phyloP scores from a whole-genome alignment of 83 land plant genomes.

The Thuja plicata region DNA sequence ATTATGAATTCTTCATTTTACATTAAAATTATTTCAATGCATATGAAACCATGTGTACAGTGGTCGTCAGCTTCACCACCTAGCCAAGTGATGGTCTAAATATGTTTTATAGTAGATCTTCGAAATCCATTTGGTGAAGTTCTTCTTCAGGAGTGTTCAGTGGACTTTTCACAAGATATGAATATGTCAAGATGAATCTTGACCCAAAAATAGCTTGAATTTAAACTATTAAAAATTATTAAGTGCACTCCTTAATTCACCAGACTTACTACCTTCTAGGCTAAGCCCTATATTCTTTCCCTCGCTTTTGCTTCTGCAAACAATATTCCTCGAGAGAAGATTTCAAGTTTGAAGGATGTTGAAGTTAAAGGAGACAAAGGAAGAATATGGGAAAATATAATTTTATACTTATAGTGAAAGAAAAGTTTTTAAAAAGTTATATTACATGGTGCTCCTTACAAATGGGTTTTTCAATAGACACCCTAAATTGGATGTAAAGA shows the following conservation, averaged over 20 bases:
- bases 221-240: not conserved
- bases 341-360: not conserved
- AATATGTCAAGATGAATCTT: not conserved
- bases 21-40: not conserved
- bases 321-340: not conserved
- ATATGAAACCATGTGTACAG: not conserved
- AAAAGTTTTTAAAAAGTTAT: not conserved
- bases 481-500: not conserved
- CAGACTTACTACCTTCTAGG: not conserved
- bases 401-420: not conserved
- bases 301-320: not conserved
- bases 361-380: not conserved
- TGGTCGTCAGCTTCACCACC: too few species aligned
- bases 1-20: not conserved
- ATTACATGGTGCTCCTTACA: not conserved
- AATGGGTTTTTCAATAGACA: not conserved
- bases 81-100: too few species aligned
- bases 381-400: constrained; percentile 19
- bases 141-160: not conserved
- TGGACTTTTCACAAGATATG: not conserved
- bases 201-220: not conserved
- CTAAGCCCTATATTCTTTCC: not conserved
- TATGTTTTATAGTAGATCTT: not conserved
- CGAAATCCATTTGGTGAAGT: not conserved
- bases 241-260: not conserved